A percentile compares a stretch with the other conserved stretches of the same genome.
Evolutionary conservation across 306 rosid species (phyloP).

Genomic region (Castanea sativa): DNA sequence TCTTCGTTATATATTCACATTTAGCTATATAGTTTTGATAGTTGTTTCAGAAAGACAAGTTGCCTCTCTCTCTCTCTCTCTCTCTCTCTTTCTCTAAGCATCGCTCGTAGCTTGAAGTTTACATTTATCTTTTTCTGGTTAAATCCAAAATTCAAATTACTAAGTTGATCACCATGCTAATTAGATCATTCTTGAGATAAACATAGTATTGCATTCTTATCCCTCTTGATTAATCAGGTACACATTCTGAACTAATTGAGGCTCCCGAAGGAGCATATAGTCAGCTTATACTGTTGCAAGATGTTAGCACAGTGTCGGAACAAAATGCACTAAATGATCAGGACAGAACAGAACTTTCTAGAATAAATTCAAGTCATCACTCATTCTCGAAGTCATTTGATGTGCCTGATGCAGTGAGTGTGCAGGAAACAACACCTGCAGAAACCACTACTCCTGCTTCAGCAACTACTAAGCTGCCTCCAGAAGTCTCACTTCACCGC

Average conservation of each 20-base stretch:
- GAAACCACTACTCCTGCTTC: slow-evolving; percentile 24
- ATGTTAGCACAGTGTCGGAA: slow-evolving; percentile 30
- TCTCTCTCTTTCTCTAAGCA: neutral
- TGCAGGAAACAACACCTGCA: slow-evolving; percentile 27
- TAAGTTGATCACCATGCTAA: neutral
- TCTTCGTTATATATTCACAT: no score
- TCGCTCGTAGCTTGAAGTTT: neutral
- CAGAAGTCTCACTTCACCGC: slow-evolving; percentile 41
- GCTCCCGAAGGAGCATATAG: slow-evolving; percentile 67
- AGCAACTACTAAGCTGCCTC: slow-evolving; percentile 22
- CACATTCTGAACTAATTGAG: slow-evolving; percentile 50
- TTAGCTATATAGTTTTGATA: no score
- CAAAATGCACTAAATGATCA: slow-evolving; percentile 29
- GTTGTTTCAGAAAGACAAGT: no score
- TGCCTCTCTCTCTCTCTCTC: no score
- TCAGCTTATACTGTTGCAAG: slow-evolving; percentile 63
- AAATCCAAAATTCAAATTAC: neutral
- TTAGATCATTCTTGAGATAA: neutral
- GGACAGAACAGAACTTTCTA: slow-evolving; percentile 26
- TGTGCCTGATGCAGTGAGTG: slow-evolving; percentile 31
- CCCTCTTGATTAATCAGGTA: slow-evolving; percentile 43
- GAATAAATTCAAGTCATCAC: slow-evolving; percentile 36
- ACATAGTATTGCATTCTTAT: neutral
- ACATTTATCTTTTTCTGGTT: neutral
- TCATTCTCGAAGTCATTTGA: slow-evolving; percentile 42